phyloP scores from a whole-genome alignment of 345 rosid species.

The Syzygium aromaticum region DNA sequence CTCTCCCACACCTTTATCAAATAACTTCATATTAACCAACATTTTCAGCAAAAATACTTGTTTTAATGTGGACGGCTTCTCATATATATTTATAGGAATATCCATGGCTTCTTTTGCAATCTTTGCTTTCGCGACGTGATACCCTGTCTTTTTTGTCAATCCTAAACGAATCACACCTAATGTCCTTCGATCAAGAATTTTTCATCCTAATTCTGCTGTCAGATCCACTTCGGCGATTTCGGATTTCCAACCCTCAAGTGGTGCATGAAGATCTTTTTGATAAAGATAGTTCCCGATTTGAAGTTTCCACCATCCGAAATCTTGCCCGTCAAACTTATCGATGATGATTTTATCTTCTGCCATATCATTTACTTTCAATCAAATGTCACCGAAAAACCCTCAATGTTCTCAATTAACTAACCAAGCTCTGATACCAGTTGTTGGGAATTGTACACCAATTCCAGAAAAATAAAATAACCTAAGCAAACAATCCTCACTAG shows the following conservation, averaged over 20 bases:
- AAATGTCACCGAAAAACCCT: neutral
- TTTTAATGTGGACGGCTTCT: neutral
- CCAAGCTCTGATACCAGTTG: fast-evolving
- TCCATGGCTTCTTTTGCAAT: neutral
- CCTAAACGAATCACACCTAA: neutral
- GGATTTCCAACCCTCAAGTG: neutral
- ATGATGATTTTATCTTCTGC: neutral
- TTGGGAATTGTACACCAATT: fast-evolving
- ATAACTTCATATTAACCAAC: too few species aligned
- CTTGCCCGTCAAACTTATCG: fast-evolving
- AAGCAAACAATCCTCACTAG: neutral
- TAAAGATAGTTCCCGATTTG: neutral
- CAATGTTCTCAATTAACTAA: neutral
- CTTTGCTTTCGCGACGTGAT: too few species aligned
- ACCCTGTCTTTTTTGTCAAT: neutral
- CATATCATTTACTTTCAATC: fast-evolving
- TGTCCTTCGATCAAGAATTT: neutral
- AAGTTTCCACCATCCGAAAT: neutral
- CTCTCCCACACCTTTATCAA: fast-evolving
- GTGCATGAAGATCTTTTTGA: fast-evolving
- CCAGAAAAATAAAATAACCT: too few species aligned
- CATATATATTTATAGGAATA: too few species aligned
- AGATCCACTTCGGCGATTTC: too few species aligned
- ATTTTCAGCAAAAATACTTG: too few species aligned
- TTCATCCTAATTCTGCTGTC: fast-evolving